phyloP scores from a whole-genome alignment of 2,329 filamentous ascomycete genomes.

The Calonectria henricotiae region DNA sequence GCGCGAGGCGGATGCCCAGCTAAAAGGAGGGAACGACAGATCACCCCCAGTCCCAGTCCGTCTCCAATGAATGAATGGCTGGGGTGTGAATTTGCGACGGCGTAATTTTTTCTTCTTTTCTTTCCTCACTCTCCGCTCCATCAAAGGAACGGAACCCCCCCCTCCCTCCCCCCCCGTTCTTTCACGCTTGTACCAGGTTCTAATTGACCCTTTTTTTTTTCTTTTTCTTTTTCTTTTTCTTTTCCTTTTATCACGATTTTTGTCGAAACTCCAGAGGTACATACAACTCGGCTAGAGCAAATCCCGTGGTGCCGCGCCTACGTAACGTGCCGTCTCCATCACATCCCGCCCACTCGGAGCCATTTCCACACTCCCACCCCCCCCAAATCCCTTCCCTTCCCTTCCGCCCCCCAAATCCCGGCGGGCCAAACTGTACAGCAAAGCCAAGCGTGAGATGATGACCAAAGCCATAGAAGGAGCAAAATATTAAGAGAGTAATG shows the following conservation, averaged over 20 bases:
- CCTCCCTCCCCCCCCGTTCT: neutral
- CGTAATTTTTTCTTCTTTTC: conserved; percentile 14
- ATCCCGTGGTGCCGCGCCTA: conserved; percentile 1
- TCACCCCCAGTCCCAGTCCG: neutral
- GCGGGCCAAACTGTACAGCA: neutral
- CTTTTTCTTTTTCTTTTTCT: neutral
- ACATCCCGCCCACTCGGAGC: neutral
- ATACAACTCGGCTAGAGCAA: neutral
- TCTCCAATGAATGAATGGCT: neutral
- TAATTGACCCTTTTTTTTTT: conserved; percentile 7
- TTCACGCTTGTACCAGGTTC: conserved; percentile 3
- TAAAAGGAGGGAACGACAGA: neutral
- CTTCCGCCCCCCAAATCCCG: neutral
- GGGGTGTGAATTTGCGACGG: conserved; percentile 3
- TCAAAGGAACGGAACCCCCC: neutral
- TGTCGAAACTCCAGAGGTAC: neutral
- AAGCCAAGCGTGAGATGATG: conserved; percentile 9
- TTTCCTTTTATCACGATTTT: neutral
- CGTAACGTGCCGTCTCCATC: conserved; percentile 10
- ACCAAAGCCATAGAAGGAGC: neutral
- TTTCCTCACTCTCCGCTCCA: conserved; percentile 2
- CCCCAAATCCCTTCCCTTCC: neutral
- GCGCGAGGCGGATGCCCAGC: conserved; percentile 10
- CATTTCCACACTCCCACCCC: neutral
- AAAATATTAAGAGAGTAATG: neutral